A percentile compares a stretch with the other conserved stretches of the same genome.
These are phyloP conservation scores for Rhododendron vialii DNA, from an alignment of 148 eudicot genomes.

Conservation along the genomic window DNA sequence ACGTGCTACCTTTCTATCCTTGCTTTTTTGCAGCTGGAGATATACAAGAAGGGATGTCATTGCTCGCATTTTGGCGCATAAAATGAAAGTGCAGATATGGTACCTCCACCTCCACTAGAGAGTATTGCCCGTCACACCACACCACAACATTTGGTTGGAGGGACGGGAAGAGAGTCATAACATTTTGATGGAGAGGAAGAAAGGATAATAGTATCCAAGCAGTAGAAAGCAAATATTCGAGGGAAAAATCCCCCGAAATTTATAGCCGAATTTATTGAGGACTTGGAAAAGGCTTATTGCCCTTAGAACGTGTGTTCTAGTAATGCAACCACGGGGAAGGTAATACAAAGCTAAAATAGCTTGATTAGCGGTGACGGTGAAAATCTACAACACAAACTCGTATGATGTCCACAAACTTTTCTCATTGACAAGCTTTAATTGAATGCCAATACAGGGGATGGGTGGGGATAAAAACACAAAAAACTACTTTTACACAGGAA, in stretches of 20 bases:
- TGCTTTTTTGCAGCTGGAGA: neutral
- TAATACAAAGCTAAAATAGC: neutral
- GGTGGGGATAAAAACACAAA: conserved; percentile 9
- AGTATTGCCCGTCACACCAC: too few relatives aligned
- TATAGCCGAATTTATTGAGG: neutral
- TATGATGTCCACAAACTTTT: conserved; percentile 11
- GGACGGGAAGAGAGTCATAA: neutral
- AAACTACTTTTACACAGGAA: conserved; percentile 33
- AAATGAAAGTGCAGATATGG: too few relatives aligned
- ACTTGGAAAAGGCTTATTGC: neutral
- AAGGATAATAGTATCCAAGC: neutral
- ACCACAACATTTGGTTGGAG: neutral
- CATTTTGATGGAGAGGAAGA: neutral
- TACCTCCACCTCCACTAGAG: too few relatives aligned
- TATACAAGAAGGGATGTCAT: too few relatives aligned
- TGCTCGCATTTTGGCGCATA: too few relatives aligned
- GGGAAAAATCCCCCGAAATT: neutral
- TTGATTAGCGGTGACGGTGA: neutral
- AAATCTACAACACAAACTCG: conserved; percentile 14
- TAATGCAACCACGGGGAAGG: neutral
- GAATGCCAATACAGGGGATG: neutral
- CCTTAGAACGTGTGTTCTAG: neutral
- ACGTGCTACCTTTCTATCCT: neutral
- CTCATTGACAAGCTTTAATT: conserved; percentile 9
- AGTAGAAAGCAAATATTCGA: neutral